Conservation (phyloP, 2,329 filamentous ascomycete genomes). For the Fusarium sp. region DNA sequence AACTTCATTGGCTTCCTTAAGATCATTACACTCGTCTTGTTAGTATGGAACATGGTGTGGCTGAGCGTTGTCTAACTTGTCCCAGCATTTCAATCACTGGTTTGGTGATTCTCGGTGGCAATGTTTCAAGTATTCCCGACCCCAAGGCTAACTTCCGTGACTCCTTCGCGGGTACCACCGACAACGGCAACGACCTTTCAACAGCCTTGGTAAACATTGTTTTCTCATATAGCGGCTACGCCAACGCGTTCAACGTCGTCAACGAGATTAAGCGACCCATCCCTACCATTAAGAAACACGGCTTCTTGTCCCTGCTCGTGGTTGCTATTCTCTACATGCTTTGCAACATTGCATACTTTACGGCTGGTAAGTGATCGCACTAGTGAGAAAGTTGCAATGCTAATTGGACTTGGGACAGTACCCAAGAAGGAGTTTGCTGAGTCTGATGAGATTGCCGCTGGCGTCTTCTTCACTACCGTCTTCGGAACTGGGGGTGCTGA, state of each 20-base stretch:
- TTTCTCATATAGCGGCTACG: constrained; percentile 68
- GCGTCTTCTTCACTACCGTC: constrained; percentile 69
- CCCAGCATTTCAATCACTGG: constrained; percentile 66
- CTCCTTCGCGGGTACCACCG: constrained; percentile 50
- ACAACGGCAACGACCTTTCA: constrained; percentile 52
- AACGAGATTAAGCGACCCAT: constrained; percentile 73
- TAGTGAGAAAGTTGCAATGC: rapidly evolving
- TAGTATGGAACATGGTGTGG: rapidly evolving
- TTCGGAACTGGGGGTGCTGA: constrained; percentile 65
- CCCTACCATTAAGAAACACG: constrained; percentile 63
- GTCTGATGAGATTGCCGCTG: constrained; percentile 66
- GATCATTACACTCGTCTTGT: constrained; percentile 70
- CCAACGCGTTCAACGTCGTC: constrained; percentile 71
- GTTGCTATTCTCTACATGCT: constrained; percentile 69
- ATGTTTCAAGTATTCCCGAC: constrained; percentile 46
- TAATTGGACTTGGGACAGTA: constrained; percentile 47
- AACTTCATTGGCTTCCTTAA: constrained; percentile 71
- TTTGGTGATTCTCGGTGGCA: constrained; percentile 66
- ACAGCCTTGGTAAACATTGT: constrained; percentile 68
- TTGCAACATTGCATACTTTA: constrained; percentile 71
- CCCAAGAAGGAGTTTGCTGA: constrained; percentile 64
- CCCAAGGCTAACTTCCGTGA: constrained; percentile 52
- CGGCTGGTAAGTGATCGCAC: constrained; percentile 53
- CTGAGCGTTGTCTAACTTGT: background rate
- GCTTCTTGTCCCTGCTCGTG: constrained; percentile 60